Evolutionary conservation across 2,329 filamentous ascomycete genomes (phyloP), one percentile per base, ranked within the genome.

Genomic region (Thielaviopsis euricoi): DNA sequence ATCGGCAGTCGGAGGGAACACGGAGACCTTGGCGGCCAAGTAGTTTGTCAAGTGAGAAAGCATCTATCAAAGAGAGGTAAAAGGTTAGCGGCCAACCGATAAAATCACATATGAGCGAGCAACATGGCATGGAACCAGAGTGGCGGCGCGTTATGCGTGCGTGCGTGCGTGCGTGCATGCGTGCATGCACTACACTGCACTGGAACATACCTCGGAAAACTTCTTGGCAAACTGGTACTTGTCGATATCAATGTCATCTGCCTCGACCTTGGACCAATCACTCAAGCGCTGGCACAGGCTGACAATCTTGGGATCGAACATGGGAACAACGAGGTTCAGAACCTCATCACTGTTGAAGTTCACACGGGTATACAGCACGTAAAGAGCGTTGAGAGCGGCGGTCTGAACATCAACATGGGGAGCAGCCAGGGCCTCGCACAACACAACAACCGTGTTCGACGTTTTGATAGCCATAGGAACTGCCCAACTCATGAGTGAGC

Each of bases 201-300:
- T n/a, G n/a, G 17, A 15, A 64, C 72, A 63, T 76, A 89, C 87
- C 79, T 98, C 93, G 1, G 90, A 89, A 52, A 97, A 81, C 70
- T 95, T 96, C 73, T 97, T 97, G 48, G 87, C 83, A 64, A 96
- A 82, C 58, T 88, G 82, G 68, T 98, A 97, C 67, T 89, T 94
- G 66, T 89, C 85, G 65, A 95, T 89, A 63, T 96, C 87, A 60
- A 95, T 82, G 64, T 95, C 85, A 60, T 87, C 80, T 2, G 88
- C 80, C 62, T 89, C 85, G 50, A 91, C 83, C 12, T 82, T 71
- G 4, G 88, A 87, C 86, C 87, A 93, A 61, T 85, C 81, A 65
- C 88, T 89, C 13, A 95, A 76, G 60, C 83, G 80, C 61, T 79
- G 80, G 64, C 90, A 81, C 7, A 94, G 76, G 43, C 78, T 76